phyloP scores from a whole-genome alignment of 75 land plant species.

The Adiantum capillusveneris region DNA sequence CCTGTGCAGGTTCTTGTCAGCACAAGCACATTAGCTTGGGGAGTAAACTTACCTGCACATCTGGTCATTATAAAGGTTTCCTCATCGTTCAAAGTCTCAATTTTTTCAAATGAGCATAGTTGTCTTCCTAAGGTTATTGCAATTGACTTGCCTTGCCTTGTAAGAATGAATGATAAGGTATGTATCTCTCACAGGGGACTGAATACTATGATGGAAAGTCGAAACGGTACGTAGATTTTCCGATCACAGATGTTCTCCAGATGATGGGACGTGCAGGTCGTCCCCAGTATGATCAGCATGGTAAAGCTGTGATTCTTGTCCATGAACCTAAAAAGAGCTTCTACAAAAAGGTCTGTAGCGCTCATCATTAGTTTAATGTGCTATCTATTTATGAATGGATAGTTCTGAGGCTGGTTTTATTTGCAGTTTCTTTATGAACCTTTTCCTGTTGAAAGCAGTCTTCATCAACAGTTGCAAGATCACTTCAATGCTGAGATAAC shows the following conservation, averaged over 20 bases:
- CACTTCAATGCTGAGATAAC: conserved; percentile 91
- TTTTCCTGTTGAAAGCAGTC: conserved; percentile 87
- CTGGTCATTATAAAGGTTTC: conserved; percentile 97
- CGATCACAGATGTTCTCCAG: conserved; percentile 96
- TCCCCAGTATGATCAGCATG: conserved; percentile 95
- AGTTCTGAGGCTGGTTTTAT: too few relatives aligned
- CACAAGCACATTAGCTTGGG: conserved; percentile 98
- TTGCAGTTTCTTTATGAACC: conserved; percentile 88
- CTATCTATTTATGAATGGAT: background rate
- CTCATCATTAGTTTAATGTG: background rate
- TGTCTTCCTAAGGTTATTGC: too few relatives aligned
- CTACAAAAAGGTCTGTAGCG: conserved; percentile 83
- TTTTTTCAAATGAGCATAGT: too few relatives aligned
- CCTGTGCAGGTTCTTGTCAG: conserved; percentile 64
- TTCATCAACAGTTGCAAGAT: conserved; percentile 82
- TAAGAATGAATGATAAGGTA: background rate
- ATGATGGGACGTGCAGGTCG: conserved; percentile 99
- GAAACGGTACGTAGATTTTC: conserved; percentile 90
- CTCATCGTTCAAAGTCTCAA: background rate
- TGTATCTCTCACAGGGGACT: conserved; percentile 76
- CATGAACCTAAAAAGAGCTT: conserved; percentile 98
- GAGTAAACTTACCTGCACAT: conserved; percentile 97
- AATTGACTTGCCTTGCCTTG: too few relatives aligned
- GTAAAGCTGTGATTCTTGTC: conserved; percentile 94
- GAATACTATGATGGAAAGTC: conserved; percentile 96